Evolutionary conservation across 768 basidiomycete species (phyloP).

Genomic region (Mycena sanguinolenta): DNA sequence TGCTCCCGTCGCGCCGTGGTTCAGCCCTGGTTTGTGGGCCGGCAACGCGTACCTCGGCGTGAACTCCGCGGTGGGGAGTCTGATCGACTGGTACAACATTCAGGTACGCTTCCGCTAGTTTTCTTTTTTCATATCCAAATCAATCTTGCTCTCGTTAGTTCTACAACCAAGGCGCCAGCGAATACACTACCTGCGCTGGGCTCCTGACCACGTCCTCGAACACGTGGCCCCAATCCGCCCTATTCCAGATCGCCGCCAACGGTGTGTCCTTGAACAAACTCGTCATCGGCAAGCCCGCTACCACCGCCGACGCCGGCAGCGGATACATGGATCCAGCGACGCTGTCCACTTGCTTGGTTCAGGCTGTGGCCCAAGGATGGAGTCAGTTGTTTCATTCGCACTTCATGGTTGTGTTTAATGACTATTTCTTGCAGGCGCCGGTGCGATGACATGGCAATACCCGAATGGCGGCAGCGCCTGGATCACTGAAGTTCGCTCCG

Average conservation of each 20-base stretch:
- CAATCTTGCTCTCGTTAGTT: no score
- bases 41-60: constrained; percentile 71
- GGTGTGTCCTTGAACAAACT: no score
- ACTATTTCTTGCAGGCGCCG: no score
- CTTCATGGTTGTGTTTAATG: no score
- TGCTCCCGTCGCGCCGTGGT: constrained; percentile 63
- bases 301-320: constrained; percentile 55
- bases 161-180: constrained; percentile 68
- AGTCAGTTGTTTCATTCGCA: no score
- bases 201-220: constrained; percentile 68
- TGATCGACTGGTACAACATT: no score
- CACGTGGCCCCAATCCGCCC: constrained; percentile 61
- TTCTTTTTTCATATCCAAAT: no score
- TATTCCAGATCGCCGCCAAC: constrained; percentile 60
- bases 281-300: no score
- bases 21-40: constrained; percentile 53
- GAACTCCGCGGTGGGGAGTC: constrained; percentile 64
- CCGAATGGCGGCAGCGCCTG: no score
- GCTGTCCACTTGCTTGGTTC: constrained; percentile 41
- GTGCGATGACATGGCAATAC: no score
- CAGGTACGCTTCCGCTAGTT: no score
- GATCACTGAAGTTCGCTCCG: no score
- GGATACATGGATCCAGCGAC: constrained; percentile 49
- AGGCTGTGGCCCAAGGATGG: constrained; percentile 30
- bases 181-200: constrained; percentile 74